These are phyloP conservation scores for Alternaria sp. DNA, from an alignment of 2,329 filamentous ascomycete species.

Conservation along the genomic window DNA sequence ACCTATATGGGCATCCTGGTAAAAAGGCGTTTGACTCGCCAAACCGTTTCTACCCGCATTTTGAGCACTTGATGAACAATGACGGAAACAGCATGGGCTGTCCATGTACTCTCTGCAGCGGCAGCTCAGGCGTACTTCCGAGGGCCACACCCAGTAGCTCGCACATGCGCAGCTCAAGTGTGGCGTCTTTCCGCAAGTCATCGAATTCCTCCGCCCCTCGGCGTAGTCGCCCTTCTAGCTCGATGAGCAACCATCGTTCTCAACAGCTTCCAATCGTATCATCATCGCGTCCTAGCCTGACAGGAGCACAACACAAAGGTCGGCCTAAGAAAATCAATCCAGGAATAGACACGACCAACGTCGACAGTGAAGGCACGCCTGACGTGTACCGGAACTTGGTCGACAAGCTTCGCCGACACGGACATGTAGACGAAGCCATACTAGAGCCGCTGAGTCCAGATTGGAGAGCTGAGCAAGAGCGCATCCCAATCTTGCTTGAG, in stretches of 20 bases:
- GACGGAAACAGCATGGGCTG: slow-evolving; percentile 55
- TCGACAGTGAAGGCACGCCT: slow-evolving; percentile 63
- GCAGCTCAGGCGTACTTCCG: slow-evolving; percentile 30
- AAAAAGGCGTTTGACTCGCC: slow-evolving; percentile 63
- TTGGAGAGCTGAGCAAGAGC: slow-evolving; percentile 62
- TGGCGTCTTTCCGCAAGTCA: slow-evolving; percentile 11
- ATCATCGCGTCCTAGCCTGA: background rate
- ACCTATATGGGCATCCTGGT: slow-evolving; percentile 65
- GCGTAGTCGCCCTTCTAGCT: background rate
- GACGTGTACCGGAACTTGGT: slow-evolving; percentile 63
- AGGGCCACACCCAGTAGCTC: slow-evolving; percentile 21
- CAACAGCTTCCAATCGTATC: too few relatives aligned
- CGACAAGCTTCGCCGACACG: slow-evolving; percentile 56
- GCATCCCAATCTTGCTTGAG: slow-evolving; percentile 54
- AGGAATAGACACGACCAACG: slow-evolving; percentile 34
- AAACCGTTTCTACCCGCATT: slow-evolving; percentile 65
- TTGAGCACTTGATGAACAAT: slow-evolving; percentile 63
- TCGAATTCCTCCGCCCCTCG: background rate
- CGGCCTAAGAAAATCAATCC: slow-evolving; percentile 30
- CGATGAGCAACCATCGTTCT: background rate
- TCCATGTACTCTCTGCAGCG: slow-evolving; percentile 59
- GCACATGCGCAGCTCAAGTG: slow-evolving; percentile 13
- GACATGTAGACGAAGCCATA: slow-evolving; percentile 57
- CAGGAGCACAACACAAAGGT: slow-evolving; percentile 21
- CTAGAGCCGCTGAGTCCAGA: slow-evolving; percentile 63